Base-by-base conservation (phyloP, 225 moss, liverwort and hornwort species). In the Sphagnum contortum region DNA sequence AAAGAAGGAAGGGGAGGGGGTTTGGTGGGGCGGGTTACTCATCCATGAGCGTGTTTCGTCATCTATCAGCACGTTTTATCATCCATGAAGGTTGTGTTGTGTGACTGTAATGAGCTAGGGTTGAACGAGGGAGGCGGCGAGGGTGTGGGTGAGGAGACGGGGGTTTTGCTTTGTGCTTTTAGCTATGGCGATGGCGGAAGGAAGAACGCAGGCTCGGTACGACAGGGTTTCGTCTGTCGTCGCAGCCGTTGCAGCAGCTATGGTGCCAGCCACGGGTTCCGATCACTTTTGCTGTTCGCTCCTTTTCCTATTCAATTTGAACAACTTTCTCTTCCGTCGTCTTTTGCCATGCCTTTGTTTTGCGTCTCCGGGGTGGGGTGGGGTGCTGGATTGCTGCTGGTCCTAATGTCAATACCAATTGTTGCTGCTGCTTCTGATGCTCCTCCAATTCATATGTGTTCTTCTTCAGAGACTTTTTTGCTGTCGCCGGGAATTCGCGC, bases 231-330 rank as follows among this genome's bases (percentile, higher is more conserved):
- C 12, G 12, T 57, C 29, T 9, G 12, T n/a, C n/a, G 12, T 29
- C 51, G 48, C 64, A 64, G 64, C 64, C 72, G 52, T 67, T 45
- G 72, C 51, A 61, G 72, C 81, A 77, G 81, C 81, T 77, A 81
- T 81, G 81, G 81, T 81, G 74, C 75, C 81, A 81, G 81, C 81
- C 81, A 81, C 72, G 81, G 81, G 72, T 68, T 76, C 57, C 62
- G 57, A 29, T 29, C 29, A 29, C 80, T 76, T 68, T 50, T 5
- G 4, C 57, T 44, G 8, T 9, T 55, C 46, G 48, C 66, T 66
- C 13, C 57, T 10, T 64, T 70, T 51, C 44, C 47, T 63, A 67
- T 72, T 79, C 74, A 68, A 79, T 69, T 29, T 29, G 29, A 29
- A 29, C 29, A 29, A 29, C 47, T 66, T 5, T 55, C 4, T 61